Conservation (phyloP, 2,329 filamentous ascomycete genomes). For the Aspergillus pseudoterreus region DNA sequence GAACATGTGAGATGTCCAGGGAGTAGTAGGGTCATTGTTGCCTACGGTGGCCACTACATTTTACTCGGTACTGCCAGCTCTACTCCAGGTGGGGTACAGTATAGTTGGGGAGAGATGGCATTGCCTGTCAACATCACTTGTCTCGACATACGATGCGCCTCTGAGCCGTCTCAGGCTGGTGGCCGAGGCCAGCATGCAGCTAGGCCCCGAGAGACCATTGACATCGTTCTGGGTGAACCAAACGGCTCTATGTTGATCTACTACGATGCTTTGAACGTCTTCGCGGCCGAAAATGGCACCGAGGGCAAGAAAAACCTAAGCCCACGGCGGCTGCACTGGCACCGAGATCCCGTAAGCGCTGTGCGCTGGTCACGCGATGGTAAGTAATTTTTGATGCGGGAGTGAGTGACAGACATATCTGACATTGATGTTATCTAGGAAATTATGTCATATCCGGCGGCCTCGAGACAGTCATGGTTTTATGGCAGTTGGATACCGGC, state of each 20-base stretch:
- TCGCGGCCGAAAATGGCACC: constrained; percentile 46
- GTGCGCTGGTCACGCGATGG: constrained; percentile 93
- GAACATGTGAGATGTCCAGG: constrained; percentile 24
- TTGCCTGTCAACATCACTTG: constrained; percentile 62
- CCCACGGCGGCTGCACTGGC: constrained; percentile 80
- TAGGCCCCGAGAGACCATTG: constrained; percentile 49
- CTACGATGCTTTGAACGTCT: constrained; percentile 63
- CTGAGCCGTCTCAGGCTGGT: constrained; percentile 18
- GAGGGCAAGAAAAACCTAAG: constrained; percentile 43
- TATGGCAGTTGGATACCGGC: constrained; percentile 90
- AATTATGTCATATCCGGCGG: constrained; percentile 95
- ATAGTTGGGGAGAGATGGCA: constrained; percentile 53
- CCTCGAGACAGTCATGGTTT: constrained; percentile 78
- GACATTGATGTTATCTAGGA: constrained; percentile 44
- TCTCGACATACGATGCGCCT: constrained; percentile 57
- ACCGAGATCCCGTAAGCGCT: constrained; percentile 75
- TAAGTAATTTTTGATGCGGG: constrained; percentile 34
- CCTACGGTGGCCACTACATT: constrained; percentile 44
- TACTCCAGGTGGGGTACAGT: constrained; percentile 35
- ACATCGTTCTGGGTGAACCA: constrained; percentile 73
- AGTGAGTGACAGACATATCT: constrained; percentile 3
- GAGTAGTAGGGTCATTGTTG: constrained; percentile 34
- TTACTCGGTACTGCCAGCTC: constrained; percentile 55
- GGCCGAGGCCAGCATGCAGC: constrained; percentile 11
- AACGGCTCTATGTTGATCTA: constrained; percentile 79